Base-by-base conservation (phyloP, 2,329 filamentous ascomycete genomes). In the Plectosphaerella plurivora region DNA sequence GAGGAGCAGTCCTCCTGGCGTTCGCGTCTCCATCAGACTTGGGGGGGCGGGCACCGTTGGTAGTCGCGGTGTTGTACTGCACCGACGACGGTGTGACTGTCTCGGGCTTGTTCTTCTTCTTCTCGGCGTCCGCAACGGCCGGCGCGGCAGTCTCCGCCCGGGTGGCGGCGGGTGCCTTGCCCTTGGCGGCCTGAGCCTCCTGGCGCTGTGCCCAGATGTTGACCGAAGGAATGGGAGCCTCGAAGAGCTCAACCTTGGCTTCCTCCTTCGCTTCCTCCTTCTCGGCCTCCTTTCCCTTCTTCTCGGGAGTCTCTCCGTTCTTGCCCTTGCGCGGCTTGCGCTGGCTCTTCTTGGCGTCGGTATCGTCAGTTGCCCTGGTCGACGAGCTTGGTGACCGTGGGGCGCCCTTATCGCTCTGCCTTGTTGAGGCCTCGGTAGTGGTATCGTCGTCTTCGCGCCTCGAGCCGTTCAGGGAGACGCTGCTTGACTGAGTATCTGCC, bases 131-230 rank as follows among this genome's bases (percentile, higher is more conserved):
- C 33, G 72, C 64, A 46, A 77, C 25, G 7, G n/a, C 81, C 59
- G 86, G 55, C 4, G 54, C 33, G 44, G 57, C 46, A 16, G 49
- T 16, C 9, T 57, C 53, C 12, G 25, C 9, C 37, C 24, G 25
- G 41, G 25, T 7, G 7, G 56, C 25, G 14, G 53, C 14, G 18
- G 58, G 49, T n/a, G 58, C 54, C 61, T 76, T 79, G 20, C 52
- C 48, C 66, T 83, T 86, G 39, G 81, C 74, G 56, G 78, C 74
- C 45, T 77, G 72, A 46, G 84, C 84, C 62, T 91, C 86, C 61
- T 81, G 86, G 52, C 92, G 83, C 70, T 92, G 84, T 57, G 86
- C 81, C 93, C 94, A 99, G 56, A 92, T 76, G 68, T 99, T 99
- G 53, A 97, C 88, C 2, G 83, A 69, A 1, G 94, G 94, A 44